A percentile compares a stretch with the other conserved stretches of the same genome.
Conservation (phyloP, 2,329 filamentous ascomycete genomes). For the Mycosphaerella sp. region DNA sequence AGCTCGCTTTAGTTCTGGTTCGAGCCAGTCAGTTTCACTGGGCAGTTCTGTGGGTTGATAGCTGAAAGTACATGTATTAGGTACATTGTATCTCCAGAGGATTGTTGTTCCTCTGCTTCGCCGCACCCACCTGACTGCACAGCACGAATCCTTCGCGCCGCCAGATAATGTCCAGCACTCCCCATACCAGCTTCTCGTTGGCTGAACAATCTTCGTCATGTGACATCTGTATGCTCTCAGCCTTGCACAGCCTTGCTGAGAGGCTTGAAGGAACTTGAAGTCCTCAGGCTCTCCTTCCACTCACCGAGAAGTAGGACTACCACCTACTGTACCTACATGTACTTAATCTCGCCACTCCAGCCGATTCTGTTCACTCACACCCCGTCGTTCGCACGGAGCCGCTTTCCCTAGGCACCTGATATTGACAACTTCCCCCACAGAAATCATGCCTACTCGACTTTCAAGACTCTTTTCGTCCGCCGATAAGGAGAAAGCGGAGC, state of each 20-base stretch:
- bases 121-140: too few species aligned
- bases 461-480: conserved; percentile 26
- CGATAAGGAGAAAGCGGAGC: conserved; percentile 29
- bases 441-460: conserved; percentile 27
- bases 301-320: too few species aligned
- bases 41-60: too few species aligned
- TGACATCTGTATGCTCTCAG: not conserved
- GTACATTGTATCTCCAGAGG: too few species aligned
- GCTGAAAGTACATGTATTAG: too few species aligned
- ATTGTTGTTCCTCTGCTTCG: not conserved
- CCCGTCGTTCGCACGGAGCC: not conserved
- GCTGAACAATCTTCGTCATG: not conserved
- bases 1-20: too few species aligned
- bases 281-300: not conserved
- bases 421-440: not conserved
- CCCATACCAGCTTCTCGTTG: not conserved
- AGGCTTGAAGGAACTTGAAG: not conserved
- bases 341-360: not conserved
- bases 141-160: not conserved
- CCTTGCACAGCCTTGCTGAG: not conserved
- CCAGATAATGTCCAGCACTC: not conserved
- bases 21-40: too few species aligned
- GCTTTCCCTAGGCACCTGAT: not conserved
- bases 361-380: not conserved
- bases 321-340: not conserved